Evolutionary conservation across 2,329 filamentous ascomycete genomes (phyloP), one percentile per base, ranked within the genome.

Genomic region (Cladophialophora psammophila): DNA sequence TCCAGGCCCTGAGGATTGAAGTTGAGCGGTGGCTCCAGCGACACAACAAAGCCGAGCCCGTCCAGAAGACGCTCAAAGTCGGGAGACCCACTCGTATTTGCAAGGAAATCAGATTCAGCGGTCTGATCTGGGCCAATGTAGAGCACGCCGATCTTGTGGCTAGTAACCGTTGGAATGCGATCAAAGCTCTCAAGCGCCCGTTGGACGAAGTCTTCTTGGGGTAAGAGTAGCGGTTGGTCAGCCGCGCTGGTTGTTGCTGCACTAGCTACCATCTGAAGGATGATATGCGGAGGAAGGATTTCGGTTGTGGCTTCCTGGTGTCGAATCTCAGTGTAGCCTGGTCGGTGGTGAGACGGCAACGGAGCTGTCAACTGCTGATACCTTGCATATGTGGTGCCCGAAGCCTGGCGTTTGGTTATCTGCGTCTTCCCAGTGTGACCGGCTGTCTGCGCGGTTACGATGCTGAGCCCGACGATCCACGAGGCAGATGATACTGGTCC

Each of bases 1-100:
- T 98, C 94, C 32, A 99, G 82, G 3, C 95, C 95, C 75, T 97
- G 94, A 0, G 94, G 93, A 75, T 99, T 98, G 82, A 97, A 96
- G 26, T 87, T 91, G 5, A 69, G 59, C 9, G 93, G 91, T 26
- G 89, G 91, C 73, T 93, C 90, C 34, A 99, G 84, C 64, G 87
- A 89, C 4, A 93, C 92, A 64, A 96, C 83, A 3, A 91, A 93
- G 18, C 95, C 95, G 15, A 99, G 84, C 3, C 90, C 89, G 66
- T 90, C 88, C 31, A 99, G 81, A 73, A 99, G 96, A 52, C 91
- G 87, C 9, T 92, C 89, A 75, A 97, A 99, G 74, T 97, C 94
- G 53, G 88, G 87, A 70, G 93, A 96, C 32, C 95, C 95, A 35
- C 88, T 89, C 3, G 91, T 88, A 72, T 99, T 99, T 73, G 91